Base-by-base conservation (phyloP, 208 protist species). In the Wallacemonas sp. region DNA sequence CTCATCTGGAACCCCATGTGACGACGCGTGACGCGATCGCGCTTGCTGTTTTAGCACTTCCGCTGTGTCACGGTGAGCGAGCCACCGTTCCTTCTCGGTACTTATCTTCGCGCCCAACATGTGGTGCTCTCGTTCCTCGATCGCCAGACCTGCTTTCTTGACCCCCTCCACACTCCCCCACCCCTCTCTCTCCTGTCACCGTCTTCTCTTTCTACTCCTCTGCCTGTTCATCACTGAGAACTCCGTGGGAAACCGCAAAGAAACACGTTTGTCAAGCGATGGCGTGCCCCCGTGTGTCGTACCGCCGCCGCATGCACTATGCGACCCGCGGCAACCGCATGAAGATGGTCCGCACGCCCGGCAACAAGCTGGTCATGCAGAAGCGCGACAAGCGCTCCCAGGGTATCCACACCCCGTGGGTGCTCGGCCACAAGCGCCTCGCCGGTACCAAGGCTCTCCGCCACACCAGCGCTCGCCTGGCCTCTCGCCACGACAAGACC, bases 321-420 rank as follows among this genome's bases (percentile, higher is more conserved):
- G 79, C 81, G 33, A 91, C 70, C 38, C 78, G 80, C 41, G 67
- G 81, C 62, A 92, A 91, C 73, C 84, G 81, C 76, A 91, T 90
- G 77, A 89, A 83, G 67, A 80, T 92, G 53, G 78, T 85, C 42
- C 84, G 88, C 70, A 94, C 88, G 38, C 88, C 88, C 45, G 97
- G 97, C 78, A 97, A 97, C 66, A 83, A 81, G 48, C 87, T 99
- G 36, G 78, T 88, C 29, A 85, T 96, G 81, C 97, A 98, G 78
- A 98, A 98, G 85, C 73, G 86, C 29, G 85, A 74, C 61, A 99
- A 99, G 90, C 80, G 79, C 60, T 95, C 79, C 57, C 87, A 93
- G 67, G 90, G 82, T 34, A 88, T 96, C 71, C 92, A 94, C 71
- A 94, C 83, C 59, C 92, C 90, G 61, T 91, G 84, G 79, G 82